phyloP scores from a whole-genome alignment of 495 filamentous ascomycete genomes.

The Hypoxylon lienhwacheense region DNA sequence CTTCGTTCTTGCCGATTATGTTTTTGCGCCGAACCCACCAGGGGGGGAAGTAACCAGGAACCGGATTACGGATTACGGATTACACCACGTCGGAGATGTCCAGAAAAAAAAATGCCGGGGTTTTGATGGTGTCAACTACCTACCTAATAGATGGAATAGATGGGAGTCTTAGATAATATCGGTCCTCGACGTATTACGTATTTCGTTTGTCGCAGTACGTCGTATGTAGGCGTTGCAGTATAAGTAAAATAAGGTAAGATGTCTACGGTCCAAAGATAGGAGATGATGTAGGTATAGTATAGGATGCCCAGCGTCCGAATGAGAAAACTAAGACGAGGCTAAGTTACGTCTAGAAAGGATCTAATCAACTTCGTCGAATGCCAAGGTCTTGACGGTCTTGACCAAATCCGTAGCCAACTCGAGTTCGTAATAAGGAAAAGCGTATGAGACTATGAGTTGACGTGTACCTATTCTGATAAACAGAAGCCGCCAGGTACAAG shows the following conservation, averaged over 20 bases:
- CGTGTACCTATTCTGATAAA: conserved; percentile 13
- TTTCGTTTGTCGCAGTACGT: not conserved
- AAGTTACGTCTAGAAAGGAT: not conserved
- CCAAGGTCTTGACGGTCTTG: conserved; percentile 19
- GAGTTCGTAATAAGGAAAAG: not conserved
- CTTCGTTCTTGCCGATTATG: conserved; percentile 21
- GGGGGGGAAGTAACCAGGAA: conserved; percentile 26
- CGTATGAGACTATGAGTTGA: conserved; percentile 12
- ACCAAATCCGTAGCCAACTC: conserved; percentile 15
- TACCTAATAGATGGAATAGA: too few species aligned
- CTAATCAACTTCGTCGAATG: conserved; percentile 4
- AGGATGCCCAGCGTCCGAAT: conserved; percentile 27
- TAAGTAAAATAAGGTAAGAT: conserved; percentile 5
- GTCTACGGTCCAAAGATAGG: too few species aligned
- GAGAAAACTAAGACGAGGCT: conserved; percentile 23
- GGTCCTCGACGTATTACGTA: conserved; percentile 1
- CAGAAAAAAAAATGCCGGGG: conserved; percentile 10
- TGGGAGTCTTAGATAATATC: conserved; percentile 32
- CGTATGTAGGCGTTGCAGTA: not conserved
- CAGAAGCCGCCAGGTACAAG: not conserved
- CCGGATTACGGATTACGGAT: too few species aligned
- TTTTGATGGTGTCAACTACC: conserved; percentile 5
- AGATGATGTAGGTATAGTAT: conserved; percentile 9
- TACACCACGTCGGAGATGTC: conserved; percentile 30
- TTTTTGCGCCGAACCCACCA: conserved; percentile 10